These are phyloP conservation scores for Tuctoria greenei DNA, from an alignment of 176 grass and related monocot genomes.

Conservation along the genomic window DNA sequence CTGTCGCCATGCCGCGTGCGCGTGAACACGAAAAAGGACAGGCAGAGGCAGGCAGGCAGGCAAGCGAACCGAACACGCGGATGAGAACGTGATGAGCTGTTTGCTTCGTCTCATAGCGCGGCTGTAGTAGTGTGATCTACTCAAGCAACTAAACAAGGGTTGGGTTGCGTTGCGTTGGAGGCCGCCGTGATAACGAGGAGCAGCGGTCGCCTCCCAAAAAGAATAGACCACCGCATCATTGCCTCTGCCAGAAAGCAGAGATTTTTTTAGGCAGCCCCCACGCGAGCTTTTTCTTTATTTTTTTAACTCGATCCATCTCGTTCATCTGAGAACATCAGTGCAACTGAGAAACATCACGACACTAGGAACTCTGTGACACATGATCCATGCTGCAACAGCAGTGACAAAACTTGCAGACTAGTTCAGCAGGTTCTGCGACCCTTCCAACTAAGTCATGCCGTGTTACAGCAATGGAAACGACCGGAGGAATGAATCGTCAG, in stretches of 20 bases:
- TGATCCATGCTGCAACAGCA: not conserved
- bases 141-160: not conserved
- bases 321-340: not conserved
- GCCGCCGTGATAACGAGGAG: constrained; percentile 2
- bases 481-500: not conserved
- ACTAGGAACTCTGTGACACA: not conserved
- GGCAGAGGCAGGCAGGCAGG: not conserved
- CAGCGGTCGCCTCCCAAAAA: constrained; percentile 17
- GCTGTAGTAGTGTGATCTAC: not conserved
- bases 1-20: constrained; percentile 5
- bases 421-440: not conserved
- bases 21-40: not conserved
- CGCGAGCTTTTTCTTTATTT: not conserved
- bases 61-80: not conserved
- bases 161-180: not conserved
- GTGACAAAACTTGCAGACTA: not conserved
- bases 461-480: not conserved
- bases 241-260: constrained; percentile 11
- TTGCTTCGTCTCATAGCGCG: constrained; percentile 5
- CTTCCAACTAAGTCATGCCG: not conserved
- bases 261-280: constrained; percentile 15
- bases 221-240: constrained; percentile 37
- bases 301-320: not conserved
- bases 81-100: not conserved
- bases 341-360: not conserved